Conservation (phyloP, 805 yeast genomes). For the Starmerella tilneyi region DNA sequence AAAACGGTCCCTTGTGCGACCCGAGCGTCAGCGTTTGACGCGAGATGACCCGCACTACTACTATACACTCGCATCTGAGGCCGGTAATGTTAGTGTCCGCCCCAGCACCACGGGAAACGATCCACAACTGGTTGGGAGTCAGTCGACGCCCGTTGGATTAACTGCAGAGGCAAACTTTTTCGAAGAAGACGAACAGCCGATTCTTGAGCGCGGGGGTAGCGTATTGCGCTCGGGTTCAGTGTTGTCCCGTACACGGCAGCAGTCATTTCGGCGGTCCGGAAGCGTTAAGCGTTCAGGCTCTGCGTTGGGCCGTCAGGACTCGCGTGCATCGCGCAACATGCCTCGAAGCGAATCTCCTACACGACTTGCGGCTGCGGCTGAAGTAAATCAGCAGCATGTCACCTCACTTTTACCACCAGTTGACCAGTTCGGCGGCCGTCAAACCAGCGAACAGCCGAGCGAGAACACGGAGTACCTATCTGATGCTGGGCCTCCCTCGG, state of each 20-base stretch:
- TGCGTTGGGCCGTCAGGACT: background rate
- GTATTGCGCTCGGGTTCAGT: slow-evolving; percentile 1
- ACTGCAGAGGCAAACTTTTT: slow-evolving; percentile 1
- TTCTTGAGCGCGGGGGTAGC: background rate
- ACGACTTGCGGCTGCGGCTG: too few relatives aligned
- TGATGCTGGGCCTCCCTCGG: too few relatives aligned
- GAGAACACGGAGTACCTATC: too few relatives aligned
- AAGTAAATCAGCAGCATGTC: too few relatives aligned
- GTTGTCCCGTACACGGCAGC: slow-evolving; percentile 2
- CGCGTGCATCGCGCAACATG: slow-evolving; percentile 1
- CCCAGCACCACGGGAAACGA: slow-evolving; percentile 65
- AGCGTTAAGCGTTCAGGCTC: slow-evolving; percentile 4
- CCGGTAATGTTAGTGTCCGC: slow-evolving; percentile 41
- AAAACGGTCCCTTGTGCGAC: slow-evolving; percentile 67
- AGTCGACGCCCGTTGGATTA: slow-evolving; percentile 6
- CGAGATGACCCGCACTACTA: slow-evolving; percentile 68
- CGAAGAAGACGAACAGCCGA: slow-evolving; percentile 8
- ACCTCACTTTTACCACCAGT: too few relatives aligned
- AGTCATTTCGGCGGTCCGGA: background rate
- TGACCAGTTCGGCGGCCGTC: too few relatives aligned
- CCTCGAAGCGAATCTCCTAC: background rate
- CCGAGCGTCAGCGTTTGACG: slow-evolving; percentile 63
- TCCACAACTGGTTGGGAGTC: slow-evolving; percentile 32
- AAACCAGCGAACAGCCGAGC: too few relatives aligned
- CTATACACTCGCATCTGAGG: slow-evolving; percentile 35